These are phyloP conservation scores for Pinus tabuliformis DNA, from an alignment of 75 land plant species.

Conservation along the genomic window DNA sequence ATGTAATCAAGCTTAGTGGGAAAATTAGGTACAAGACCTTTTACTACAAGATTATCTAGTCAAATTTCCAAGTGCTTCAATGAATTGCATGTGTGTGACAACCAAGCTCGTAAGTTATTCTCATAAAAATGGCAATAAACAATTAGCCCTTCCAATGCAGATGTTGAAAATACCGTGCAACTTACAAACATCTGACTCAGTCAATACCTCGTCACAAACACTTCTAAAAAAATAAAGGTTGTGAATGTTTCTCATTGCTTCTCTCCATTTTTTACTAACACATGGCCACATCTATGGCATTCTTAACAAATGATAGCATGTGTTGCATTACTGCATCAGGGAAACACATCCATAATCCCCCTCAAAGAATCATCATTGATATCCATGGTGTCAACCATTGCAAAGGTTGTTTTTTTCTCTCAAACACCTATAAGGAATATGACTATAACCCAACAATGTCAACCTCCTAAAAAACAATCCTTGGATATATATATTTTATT, in stretches of 20 bases:
- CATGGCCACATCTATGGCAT: conserved; percentile 70
- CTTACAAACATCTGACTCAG: conserved; percentile 20
- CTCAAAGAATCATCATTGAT: not conserved
- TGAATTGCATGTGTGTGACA: conserved; percentile 17
- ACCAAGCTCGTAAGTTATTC: not conserved
- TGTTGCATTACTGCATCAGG: conserved; percentile 64
- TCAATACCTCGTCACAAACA: conserved; percentile 28
- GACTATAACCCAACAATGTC: too few species aligned
- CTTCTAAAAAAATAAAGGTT: conserved; percentile 61
- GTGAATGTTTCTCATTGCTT: conserved; percentile 27
- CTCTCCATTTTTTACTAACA: conserved; percentile 73
- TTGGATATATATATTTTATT: too few species aligned
- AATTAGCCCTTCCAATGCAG: conserved; percentile 50
- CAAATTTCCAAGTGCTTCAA: conserved; percentile 66
- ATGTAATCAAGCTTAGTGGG: conserved; percentile 52
- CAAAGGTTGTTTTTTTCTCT: not conserved
- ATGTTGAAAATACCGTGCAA: conserved; percentile 38
- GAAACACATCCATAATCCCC: conserved; percentile 55
- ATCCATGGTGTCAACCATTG: not conserved
- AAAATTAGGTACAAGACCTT: conserved; percentile 4
- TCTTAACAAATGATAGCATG: conserved; percentile 50
- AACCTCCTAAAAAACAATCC: too few species aligned
- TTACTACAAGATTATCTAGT: conserved; percentile 44
- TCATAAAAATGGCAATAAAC: conserved; percentile 66
- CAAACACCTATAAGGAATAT: too few species aligned